Conservation (phyloP, 805 yeast species). For the Yarrowia hollandica region DNA sequence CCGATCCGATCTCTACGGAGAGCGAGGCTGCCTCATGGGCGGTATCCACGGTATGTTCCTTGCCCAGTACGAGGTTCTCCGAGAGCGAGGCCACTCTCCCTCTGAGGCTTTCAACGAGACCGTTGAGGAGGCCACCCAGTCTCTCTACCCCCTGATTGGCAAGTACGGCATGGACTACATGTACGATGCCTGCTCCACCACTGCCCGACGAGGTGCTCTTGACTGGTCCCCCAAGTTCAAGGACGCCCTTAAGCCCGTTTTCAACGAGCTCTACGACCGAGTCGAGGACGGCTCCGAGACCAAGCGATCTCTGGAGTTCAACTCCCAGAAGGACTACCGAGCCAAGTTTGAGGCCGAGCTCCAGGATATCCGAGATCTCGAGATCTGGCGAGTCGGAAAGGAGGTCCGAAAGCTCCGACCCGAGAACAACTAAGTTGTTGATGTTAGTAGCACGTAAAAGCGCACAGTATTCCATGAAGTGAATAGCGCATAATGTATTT, state of each 20-base stretch:
- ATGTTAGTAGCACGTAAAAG: not conserved
- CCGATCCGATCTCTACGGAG: slow-evolving; percentile 98
- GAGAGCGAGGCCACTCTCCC: slow-evolving; percentile 99
- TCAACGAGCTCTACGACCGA: slow-evolving; percentile 91
- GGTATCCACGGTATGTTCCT: slow-evolving; percentile 99
- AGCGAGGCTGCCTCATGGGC: slow-evolving; percentile 99
- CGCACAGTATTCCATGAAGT: slow-evolving; percentile 28
- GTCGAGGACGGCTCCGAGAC: slow-evolving; percentile 97
- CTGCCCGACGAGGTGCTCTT: slow-evolving; percentile 99
- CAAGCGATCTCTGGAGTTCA: slow-evolving; percentile 96
- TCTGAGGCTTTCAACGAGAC: slow-evolving; percentile 99
- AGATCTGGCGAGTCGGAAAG: slow-evolving; percentile 99
- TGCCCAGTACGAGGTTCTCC: slow-evolving; percentile 99
- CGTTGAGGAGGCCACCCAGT: slow-evolving; percentile 99
- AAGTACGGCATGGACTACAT: slow-evolving; percentile 99
- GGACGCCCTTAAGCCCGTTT: slow-evolving; percentile 98
- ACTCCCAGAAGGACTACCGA: slow-evolving; percentile 98
- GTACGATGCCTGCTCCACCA: slow-evolving; percentile 99
- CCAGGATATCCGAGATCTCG: slow-evolving; percentile 91
- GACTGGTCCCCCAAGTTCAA: slow-evolving; percentile 99
- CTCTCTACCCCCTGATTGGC: slow-evolving; percentile 97
- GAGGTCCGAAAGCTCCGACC: slow-evolving; percentile 99
- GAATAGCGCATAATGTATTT: slow-evolving; percentile 29
- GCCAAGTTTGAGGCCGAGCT: slow-evolving; percentile 92
- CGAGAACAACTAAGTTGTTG: slow-evolving; percentile 74